Base-by-base conservation (phyloP, 2,329 filamentous ascomycete genomes). In the Laburnicola sp. region DNA sequence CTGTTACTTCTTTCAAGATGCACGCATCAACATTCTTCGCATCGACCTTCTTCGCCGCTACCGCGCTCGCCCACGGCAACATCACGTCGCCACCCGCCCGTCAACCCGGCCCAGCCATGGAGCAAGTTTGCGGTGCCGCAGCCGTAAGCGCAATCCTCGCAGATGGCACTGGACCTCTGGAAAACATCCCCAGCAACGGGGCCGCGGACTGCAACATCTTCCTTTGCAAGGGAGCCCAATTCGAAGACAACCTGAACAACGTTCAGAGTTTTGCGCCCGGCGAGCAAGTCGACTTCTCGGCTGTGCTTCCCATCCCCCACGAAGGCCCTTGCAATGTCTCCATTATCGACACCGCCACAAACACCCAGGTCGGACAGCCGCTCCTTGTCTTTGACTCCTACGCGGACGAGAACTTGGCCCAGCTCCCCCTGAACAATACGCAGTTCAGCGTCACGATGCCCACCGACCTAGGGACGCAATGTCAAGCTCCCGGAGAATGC, bases 191-290 rank as follows among this genome's bases (percentile, higher is more conserved):
- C 50, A 78, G 78, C 68, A 80, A 77, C 70, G 71, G 80, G 48
- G 72, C 73, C 39, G 64, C 67, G 1, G 64, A 69, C 32, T 82
- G 80, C 66, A 74, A 81, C 62, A 72, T 81, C 60, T 80, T 75
- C 72, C 73, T 82, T 46, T 82, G 80, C 79, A 82, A 82, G 68
- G 82, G 82, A 51, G 79, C 78, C 69, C 78, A 83, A 64, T 83
- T 78, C 67, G 78, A 62, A 54, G 82, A 85, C 74, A 84, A 83
- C 75, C 76, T 67, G 53, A 74, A 63, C 53, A 80, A 79, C 53
- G 76, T 84, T 42, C 73, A 71, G 35, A 73, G 68, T 25, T 83
- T 77, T 72, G 78, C 74, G 10, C 64, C 75, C 2, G 78, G 79
- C 44, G 67, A 80, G 63, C 66, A 69, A 28, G 69, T 82, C 37